Evolutionary conservation across 78 protist genomes (phyloP), one percentile per base, ranked within the genome.

Genomic region (Dictyostelium intermedium): DNA sequence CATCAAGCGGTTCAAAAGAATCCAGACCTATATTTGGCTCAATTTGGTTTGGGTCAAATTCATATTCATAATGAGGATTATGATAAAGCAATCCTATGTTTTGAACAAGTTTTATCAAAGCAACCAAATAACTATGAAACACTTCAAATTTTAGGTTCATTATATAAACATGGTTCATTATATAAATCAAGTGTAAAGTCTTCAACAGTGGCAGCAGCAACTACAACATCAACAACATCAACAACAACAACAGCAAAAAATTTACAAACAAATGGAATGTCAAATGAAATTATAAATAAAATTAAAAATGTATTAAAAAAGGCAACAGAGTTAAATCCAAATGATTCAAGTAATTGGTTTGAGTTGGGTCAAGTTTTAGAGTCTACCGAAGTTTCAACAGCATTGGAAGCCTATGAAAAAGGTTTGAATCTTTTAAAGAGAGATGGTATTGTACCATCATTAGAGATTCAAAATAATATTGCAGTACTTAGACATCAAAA

Each of bases 31-130:
- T 83, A 63, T 20, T 79, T 78, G 18, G 91, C 96, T 5, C 96
- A 94, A 45, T 96, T 37, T 74, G 96, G 96, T n/a, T 37, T 96
- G 0, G 97, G 97, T 18, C 97, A 93, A 27, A 83, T 91, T 69
- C 63, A 80, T 34, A 27, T 87, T 9, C 61, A 72, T n/a, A 76
- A 84, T 53, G 95, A 92, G 11, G 96, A 94, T n/a, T 23, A 11
- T 9, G 94, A 74, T 37, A 83, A 93, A 78, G 97, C 97, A 5
- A 37, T 82, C 35, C 39, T 70, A 23, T 89, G 93, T 32, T 85
- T 96, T 35, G 96, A 91, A 69, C 16, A 27, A 10, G 97, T 93
- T 1, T 53, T 89, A 74, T 53, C 72, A 18, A 34, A 39, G n/a
- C 77, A 76, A 56, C 96, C 96, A 56, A 92, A 86, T 34, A 77